Conservation (phyloP, 2,329 filamentous ascomycete genomes). For the Colletotrichum kahawae region DNA sequence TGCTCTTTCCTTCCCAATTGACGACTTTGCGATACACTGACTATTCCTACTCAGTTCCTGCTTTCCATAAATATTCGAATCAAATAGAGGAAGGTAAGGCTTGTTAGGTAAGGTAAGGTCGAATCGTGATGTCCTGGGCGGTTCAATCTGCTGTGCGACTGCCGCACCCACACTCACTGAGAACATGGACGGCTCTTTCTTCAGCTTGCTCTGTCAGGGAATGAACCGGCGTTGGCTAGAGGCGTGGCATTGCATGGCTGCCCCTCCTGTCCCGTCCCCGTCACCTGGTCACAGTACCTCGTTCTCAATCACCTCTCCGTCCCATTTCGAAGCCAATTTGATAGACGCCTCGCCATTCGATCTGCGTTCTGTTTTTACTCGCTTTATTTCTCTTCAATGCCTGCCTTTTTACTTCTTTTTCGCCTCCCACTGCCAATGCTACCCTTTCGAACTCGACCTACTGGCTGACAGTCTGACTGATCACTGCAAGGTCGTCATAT, state of each 20-base stretch:
- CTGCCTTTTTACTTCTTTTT: neutral
- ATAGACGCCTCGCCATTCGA: neutral
- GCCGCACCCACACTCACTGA: neutral
- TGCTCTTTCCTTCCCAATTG: neutral
- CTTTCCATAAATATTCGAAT: neutral
- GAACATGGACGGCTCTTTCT: neutral
- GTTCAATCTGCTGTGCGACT: neutral
- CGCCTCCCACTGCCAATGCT: neutral
- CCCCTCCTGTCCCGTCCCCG: neutral
- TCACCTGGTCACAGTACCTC: neutral
- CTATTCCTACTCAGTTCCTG: neutral
- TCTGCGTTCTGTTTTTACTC: neutral
- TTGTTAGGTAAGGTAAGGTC: neutral
- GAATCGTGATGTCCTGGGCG: neutral
- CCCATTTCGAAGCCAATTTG: neutral
- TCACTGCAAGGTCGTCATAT: neutral
- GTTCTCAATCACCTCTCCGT: neutral
- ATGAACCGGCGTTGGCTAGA: neutral
- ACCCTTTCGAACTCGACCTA: neutral
- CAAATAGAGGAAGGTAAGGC: neutral
- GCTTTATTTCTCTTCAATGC: neutral
- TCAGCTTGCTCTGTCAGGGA: neutral
- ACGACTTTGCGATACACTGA: neutral
- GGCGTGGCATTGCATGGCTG: neutral
- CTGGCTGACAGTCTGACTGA: neutral